Evolutionary conservation across 352 stramenopile species (phyloP).

Genomic region (Phytophthora pseudosyringae): DNA sequence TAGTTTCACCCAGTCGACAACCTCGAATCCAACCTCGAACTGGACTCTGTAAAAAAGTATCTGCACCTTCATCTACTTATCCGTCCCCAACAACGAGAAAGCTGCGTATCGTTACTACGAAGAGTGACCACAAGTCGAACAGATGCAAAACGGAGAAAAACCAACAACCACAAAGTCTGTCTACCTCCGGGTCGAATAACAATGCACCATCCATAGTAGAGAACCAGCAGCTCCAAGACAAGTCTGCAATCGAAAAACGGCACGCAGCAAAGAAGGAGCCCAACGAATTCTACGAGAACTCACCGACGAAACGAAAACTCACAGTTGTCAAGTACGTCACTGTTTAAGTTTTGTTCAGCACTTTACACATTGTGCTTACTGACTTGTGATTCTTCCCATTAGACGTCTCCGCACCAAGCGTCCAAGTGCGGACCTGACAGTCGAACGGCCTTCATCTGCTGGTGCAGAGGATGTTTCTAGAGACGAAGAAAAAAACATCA

Average conservation of each 20-base stretch:
- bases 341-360: not conserved
- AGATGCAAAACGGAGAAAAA: slow-evolving; percentile 2
- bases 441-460: not conserved
- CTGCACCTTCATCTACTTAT: slow-evolving; percentile 6
- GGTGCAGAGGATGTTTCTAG: not conserved
- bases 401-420: slow-evolving; percentile 27
- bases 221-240: slow-evolving; percentile 7
- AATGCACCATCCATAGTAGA: slow-evolving; percentile 7
- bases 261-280: slow-evolving; percentile 14
- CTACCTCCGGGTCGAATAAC: not conserved
- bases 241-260: not conserved
- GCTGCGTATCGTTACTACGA: not conserved
- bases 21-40: slow-evolving; percentile 7
- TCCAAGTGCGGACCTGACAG: slow-evolving; percentile 15
- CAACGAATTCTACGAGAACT: slow-evolving; percentile 20
- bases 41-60: slow-evolving; percentile 13
- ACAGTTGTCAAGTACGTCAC: slow-evolving; percentile 33
- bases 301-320: slow-evolving; percentile 38
- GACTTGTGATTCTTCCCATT: slow-evolving; percentile 1
- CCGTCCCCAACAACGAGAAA: slow-evolving; percentile 21
- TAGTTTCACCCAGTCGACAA: not conserved
- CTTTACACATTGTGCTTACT: slow-evolving; percentile 6
- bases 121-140: not conserved
- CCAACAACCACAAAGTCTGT: not conserved
- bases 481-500: not conserved